Evolutionary conservation across 2,329 filamentous ascomycete species (phyloP).

Genomic region (Claviceps paspali): DNA sequence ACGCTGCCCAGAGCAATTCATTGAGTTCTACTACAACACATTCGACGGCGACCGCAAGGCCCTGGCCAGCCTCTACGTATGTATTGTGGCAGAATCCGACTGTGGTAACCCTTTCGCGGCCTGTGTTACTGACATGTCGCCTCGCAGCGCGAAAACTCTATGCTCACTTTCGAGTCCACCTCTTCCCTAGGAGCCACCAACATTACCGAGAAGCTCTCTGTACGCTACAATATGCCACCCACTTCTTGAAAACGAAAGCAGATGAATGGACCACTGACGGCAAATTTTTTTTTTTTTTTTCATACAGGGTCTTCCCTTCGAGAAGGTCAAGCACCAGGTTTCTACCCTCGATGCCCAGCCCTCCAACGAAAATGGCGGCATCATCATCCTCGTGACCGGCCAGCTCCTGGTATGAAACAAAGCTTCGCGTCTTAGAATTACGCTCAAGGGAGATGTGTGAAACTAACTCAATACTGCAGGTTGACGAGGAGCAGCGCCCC

Average conservation of each 20-base stretch:
- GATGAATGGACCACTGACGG: conserved; percentile 3
- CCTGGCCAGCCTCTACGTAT: conserved; percentile 67
- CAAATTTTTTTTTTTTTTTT: neutral
- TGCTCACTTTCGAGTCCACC: conserved; percentile 79
- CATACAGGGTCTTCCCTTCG: conserved; percentile 58
- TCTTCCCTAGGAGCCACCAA: conserved; percentile 45
- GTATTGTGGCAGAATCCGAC: conserved; percentile 17
- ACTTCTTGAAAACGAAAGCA: neutral
- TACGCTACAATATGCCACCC: conserved; percentile 28
- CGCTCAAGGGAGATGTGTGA: too few relatives aligned
- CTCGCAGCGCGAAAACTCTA: conserved; percentile 62
- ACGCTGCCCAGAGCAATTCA: conserved; percentile 59
- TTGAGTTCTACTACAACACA: conserved; percentile 76
- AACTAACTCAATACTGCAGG: conserved; percentile 29
- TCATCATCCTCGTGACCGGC: conserved; percentile 81
- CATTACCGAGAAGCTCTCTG: conserved; percentile 71
- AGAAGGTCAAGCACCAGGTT: conserved; percentile 65
- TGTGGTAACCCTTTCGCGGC: neutral
- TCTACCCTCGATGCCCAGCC: conserved; percentile 75
- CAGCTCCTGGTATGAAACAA: conserved; percentile 55
- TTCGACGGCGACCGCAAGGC: conserved; percentile 59
- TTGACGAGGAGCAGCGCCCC: conserved; percentile 70
- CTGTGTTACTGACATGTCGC: conserved; percentile 3
- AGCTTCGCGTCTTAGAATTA: neutral
- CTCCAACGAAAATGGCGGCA: conserved; percentile 44